Percentiles rank a stretch among this genome's conserved stretches.
These are phyloP conservation scores for Ustilago esculenta DNA, from an alignment of 1,284 basidiomycete genomes.

Conservation along the genomic window DNA sequence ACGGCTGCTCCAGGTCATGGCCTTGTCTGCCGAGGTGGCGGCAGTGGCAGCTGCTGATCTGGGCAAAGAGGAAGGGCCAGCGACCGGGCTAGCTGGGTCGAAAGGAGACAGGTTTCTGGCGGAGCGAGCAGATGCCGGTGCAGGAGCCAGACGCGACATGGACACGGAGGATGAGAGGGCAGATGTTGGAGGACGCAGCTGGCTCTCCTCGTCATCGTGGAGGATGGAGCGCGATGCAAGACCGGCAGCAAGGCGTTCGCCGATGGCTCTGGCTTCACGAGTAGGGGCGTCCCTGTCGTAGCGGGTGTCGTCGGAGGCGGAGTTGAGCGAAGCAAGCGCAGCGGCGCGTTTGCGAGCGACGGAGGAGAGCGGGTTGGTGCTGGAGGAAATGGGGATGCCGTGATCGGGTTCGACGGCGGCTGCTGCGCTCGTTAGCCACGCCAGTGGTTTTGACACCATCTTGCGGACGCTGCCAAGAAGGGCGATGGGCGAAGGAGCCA, in stretches of 20 bases:
- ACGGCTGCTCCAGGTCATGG: slow-evolving; percentile 28
- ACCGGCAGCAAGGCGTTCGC: slow-evolving; percentile 45
- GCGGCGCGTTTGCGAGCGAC: slow-evolving; percentile 38
- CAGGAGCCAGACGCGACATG: slow-evolving; percentile 29
- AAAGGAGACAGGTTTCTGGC: slow-evolving; percentile 13
- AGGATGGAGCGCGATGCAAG: slow-evolving; percentile 34
- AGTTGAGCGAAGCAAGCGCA: slow-evolving; percentile 20
- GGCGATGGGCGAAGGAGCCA: slow-evolving; percentile 42
- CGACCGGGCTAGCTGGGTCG: slow-evolving; percentile 6
- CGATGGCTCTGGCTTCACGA: slow-evolving; percentile 45
- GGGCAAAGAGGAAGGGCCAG: slow-evolving; percentile 29
- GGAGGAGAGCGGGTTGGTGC: slow-evolving; percentile 45
- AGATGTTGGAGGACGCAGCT: slow-evolving; percentile 23
- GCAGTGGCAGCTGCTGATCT: neutral
- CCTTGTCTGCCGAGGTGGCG: slow-evolving; percentile 6
- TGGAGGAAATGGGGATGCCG: slow-evolving; percentile 42
- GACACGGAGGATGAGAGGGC: slow-evolving; percentile 17
- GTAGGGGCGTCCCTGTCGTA: slow-evolving; percentile 35
- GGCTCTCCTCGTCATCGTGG: slow-evolving; percentile 40
- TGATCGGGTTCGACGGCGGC: slow-evolving; percentile 29
- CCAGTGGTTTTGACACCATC: slow-evolving; percentile 48
- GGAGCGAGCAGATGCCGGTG: slow-evolving; percentile 14
- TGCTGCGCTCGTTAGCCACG: slow-evolving; percentile 44
- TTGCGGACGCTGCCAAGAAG: slow-evolving; percentile 50
- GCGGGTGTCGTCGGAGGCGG: slow-evolving; percentile 4